These are phyloP conservation scores for Cercospora nicotianae DNA, from an alignment of 2,329 filamentous ascomycete species.

Conservation along the genomic window DNA sequence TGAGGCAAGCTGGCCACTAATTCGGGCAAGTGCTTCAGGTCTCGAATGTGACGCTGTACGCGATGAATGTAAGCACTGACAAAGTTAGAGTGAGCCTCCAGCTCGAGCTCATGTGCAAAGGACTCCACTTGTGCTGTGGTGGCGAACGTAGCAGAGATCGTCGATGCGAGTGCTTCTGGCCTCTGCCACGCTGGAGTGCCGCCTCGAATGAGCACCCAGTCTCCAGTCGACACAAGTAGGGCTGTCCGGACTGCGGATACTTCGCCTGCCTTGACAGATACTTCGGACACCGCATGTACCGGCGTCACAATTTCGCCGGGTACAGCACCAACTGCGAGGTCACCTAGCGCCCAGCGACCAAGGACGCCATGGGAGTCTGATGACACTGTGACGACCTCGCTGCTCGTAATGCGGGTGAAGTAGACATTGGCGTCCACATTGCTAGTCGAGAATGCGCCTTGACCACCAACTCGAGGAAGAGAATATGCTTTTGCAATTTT, in stretches of 20 bases:
- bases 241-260: conserved; percentile 78
- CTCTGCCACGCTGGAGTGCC: conserved; percentile 78
- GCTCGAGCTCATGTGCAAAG: conserved; percentile 76
- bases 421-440: conserved; percentile 79
- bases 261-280: conserved; percentile 67
- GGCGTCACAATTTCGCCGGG: conserved; percentile 40
- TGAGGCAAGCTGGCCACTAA: conserved; percentile 70
- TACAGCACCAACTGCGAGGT: conserved; percentile 32
- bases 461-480: conserved; percentile 68
- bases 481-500: conserved; percentile 76
- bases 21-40: conserved; percentile 72
- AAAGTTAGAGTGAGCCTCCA: conserved; percentile 81
- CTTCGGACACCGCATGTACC: conserved; percentile 74
- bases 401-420: conserved; percentile 77
- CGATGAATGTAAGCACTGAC: conserved; percentile 84
- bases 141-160: conserved; percentile 77
- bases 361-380: conserved; percentile 76
- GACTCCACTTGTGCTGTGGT: conserved; percentile 64
- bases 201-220: conserved; percentile 84
- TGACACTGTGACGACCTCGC: conserved; percentile 72
- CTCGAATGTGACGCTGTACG: conserved; percentile 74
- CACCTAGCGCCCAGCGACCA: conserved; percentile 67
- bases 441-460: conserved; percentile 76
- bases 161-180: conserved; percentile 76
- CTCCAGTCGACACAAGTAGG: conserved; percentile 62